Base-by-base conservation (phyloP, 1,284 basidiomycete species). In the Leccinum pallidistipes region DNA sequence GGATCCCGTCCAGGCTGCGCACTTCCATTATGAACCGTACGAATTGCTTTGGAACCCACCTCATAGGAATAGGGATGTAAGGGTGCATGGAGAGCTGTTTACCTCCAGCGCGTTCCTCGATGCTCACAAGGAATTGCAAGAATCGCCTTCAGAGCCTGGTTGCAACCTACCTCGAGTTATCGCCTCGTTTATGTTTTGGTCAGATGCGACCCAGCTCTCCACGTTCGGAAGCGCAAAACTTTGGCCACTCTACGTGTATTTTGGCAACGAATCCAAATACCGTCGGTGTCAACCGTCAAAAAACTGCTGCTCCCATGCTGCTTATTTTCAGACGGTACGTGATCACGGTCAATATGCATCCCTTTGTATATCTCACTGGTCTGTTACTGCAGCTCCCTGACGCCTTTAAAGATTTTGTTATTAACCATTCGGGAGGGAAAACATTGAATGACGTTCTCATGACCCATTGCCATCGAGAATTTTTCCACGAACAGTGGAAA, bases 321-420 rank as follows among this genome's bases (percentile, higher is more conserved):
- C 49, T 50, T 50, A 50, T 50, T 50, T 50, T 27, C 49, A 50
- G 21, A 50, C 21, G 18, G 49, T 50, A 16, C 5, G 49, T 50
- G 24, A 14, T 24, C 24, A 50, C 0, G 0, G 12, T 24, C 12
- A 9, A 29, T 0, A 14, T 7, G 6, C 38, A 38, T 16, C 16
- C 38, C 0, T 16, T 38, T 38, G 0, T 38, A 0, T 24, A 14
- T 50, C 49, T 29, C 21, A 47, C 45, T 47, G 0, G 21, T 47
- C 0, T 10, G 18, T 21, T 47, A n/a, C 12, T 29, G 24, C 49
- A 50, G 49, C 49, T 50, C 21, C 49, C 49, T 0, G 49, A 50
- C 0, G 49, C 18, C 11, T 50, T 50, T 21, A 50, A 50, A 50
- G 49, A 50, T 16, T 50, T 50, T 29, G 49, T 27, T 8, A 12